Percentiles rank a stretch among this genome's conserved stretches.
phyloP scores from a whole-genome alignment of 2,329 filamentous ascomycete genomes.

The Calonectria montana region DNA sequence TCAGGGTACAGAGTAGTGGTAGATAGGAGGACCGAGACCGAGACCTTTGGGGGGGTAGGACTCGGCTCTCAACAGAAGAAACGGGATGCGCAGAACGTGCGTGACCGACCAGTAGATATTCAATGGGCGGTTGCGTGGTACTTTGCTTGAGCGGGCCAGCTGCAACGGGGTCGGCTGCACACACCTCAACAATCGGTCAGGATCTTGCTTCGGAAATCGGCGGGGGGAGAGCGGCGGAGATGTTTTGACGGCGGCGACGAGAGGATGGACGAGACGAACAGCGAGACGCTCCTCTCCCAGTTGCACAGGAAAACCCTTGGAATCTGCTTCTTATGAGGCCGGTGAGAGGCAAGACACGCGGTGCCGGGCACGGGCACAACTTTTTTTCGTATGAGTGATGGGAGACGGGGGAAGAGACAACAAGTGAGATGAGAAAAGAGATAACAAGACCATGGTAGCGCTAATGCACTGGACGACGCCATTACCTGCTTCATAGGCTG shows the following conservation, averaged over 20 bases:
- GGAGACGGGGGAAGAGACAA: constrained; percentile 40
- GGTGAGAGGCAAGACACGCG: constrained; percentile 43
- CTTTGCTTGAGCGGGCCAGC: constrained; percentile 17
- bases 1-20: constrained; percentile 17
- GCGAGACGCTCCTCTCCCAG: constrained; percentile 4
- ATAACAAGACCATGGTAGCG: constrained; percentile 38
- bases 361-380: constrained; percentile 39
- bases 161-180: constrained; percentile 12
- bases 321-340: constrained; percentile 45
- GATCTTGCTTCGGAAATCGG: constrained; percentile 2
- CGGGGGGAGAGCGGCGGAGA: not conserved
- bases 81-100: constrained; percentile 37
- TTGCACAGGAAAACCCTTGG: constrained; percentile 31
- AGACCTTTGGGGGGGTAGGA: constrained; percentile 23
- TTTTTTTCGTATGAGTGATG: constrained; percentile 35
- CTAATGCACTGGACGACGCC: constrained; percentile 35
- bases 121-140: constrained; percentile 26
- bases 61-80: constrained; percentile 41
- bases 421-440: constrained; percentile 42
- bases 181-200: constrained; percentile 9
- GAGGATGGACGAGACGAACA: constrained; percentile 8
- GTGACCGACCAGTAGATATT: constrained; percentile 32
- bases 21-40: constrained; percentile 15
- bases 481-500: constrained; percentile 23
- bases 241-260: constrained; percentile 8